phyloP scores from a whole-genome alignment of 306 rosid genomes.

The Abrus precatorius region DNA sequence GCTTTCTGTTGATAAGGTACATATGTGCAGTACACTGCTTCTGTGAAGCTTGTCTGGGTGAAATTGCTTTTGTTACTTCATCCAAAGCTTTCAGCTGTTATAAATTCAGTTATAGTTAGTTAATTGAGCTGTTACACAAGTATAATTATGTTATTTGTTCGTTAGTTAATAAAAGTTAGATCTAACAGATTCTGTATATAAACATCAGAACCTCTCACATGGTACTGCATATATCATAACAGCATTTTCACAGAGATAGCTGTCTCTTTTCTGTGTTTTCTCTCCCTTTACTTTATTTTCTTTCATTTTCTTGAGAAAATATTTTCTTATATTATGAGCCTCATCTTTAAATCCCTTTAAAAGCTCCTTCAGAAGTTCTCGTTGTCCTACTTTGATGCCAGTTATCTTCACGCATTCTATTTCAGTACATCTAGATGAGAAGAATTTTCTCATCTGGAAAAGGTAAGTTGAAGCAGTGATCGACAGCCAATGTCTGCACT shows the following conservation, averaged over 20 bases:
- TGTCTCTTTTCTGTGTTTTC: neutral
- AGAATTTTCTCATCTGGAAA: too few relatives aligned
- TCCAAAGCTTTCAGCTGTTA: conserved; percentile 8
- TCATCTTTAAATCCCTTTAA: too few relatives aligned
- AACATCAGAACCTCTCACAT: neutral
- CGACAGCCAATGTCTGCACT: too few relatives aligned
- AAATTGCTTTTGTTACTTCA: conserved; percentile 26
- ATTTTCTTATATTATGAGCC: neutral
- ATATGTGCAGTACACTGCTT: conserved; percentile 16
- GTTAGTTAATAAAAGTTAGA: neutral
- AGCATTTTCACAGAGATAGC: neutral
- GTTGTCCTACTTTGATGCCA: too few relatives aligned
- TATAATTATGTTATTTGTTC: conserved; percentile 8
- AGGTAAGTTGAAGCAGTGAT: too few relatives aligned
- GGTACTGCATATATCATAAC: conserved; percentile 2
- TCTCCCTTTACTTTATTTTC: neutral
- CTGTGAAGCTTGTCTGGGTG: neutral
- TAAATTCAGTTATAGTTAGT: conserved; percentile 9
- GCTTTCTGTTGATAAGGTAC: conserved; percentile 4
- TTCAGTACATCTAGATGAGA: too few relatives aligned
- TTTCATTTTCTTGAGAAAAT: neutral
- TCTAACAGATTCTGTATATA: neutral
- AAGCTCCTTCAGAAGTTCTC: too few relatives aligned
- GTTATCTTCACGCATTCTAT: too few relatives aligned
- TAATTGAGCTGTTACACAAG: neutral